A percentile compares a stretch with the other conserved stretches of the same genome.
Conservation (phyloP, 768 basidiomycete genomes). For the Cantharellus cinnabarinus region DNA sequence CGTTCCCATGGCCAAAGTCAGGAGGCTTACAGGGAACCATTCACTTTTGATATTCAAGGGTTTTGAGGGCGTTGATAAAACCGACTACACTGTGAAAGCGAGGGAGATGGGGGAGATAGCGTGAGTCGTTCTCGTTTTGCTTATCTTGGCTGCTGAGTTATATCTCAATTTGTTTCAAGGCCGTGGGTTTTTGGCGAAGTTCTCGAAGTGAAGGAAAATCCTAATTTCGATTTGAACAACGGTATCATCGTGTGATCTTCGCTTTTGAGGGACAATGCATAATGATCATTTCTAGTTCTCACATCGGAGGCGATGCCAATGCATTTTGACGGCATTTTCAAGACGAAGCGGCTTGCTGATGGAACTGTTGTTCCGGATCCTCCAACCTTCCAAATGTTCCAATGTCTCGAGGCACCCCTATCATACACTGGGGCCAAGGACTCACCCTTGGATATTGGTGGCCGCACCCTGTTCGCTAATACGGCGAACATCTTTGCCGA, state of each 20-base stretch:
- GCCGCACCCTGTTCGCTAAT: background rate
- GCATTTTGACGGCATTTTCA: constrained; percentile 1
- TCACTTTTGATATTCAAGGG: background rate
- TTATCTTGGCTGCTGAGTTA: background rate
- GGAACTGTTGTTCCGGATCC: background rate
- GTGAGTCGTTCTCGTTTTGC: background rate
- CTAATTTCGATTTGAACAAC: background rate
- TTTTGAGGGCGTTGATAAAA: background rate
- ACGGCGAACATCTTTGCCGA: background rate
- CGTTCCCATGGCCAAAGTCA: background rate
- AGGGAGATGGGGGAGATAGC: background rate
- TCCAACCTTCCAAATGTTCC: background rate
- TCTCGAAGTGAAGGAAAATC: background rate
- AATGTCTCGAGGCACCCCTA: background rate
- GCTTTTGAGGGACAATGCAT: background rate
- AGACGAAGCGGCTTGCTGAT: background rate
- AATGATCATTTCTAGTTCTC: background rate
- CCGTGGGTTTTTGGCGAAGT: background rate
- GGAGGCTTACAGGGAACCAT: background rate
- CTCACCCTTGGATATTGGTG: background rate
- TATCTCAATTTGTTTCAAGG: background rate
- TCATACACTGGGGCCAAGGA: background rate
- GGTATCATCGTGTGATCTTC: background rate
- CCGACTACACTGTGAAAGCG: background rate
- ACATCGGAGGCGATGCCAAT: background rate